Evolutionary conservation across 2,329 filamentous ascomycete species (phyloP).

Genomic region (Fusarium dlaminii): DNA sequence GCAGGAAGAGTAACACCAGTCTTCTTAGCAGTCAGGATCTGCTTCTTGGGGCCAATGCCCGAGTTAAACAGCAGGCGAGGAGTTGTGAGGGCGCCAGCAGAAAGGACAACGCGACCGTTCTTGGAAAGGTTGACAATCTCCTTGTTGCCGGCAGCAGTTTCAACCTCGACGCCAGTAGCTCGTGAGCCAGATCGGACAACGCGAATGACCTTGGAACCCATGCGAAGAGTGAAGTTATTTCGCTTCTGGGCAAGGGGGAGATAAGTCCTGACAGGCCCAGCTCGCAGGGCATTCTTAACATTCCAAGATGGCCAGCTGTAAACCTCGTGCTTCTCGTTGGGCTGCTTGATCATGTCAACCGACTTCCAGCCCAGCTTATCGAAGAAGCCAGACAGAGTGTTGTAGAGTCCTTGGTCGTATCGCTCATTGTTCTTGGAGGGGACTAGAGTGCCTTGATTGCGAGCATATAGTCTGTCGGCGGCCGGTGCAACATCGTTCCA

Average conservation of each 20-base stretch:
- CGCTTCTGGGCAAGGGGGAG: slow-evolving; percentile 67
- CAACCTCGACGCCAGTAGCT: slow-evolving; percentile 72
- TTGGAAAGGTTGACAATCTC: slow-evolving; percentile 68
- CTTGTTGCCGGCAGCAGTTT: slow-evolving; percentile 57
- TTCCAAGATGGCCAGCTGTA: slow-evolving; percentile 74
- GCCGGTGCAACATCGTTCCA: slow-evolving; percentile 65
- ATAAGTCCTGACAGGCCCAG: slow-evolving; percentile 77
- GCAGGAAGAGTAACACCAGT: slow-evolving; percentile 62
- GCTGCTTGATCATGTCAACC: slow-evolving; percentile 67
- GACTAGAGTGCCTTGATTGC: slow-evolving; percentile 56
- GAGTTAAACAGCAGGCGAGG: slow-evolving; percentile 69
- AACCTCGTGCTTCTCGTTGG: slow-evolving; percentile 70
- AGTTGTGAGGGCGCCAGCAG: slow-evolving; percentile 73
- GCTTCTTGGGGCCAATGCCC: slow-evolving; percentile 70
- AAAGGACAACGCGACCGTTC: slow-evolving; percentile 71
- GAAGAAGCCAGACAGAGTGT: slow-evolving; percentile 68
- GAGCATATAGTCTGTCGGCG: slow-evolving; percentile 70
- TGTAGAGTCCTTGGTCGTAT: slow-evolving; percentile 73
- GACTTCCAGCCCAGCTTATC: slow-evolving; percentile 69
- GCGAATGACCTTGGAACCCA: slow-evolving; percentile 70
- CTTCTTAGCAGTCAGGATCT: slow-evolving; percentile 62
- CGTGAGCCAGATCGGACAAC: slow-evolving; percentile 69
- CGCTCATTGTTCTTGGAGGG: slow-evolving; percentile 72
- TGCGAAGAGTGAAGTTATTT: slow-evolving; percentile 72
- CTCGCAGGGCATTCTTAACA: slow-evolving; percentile 70